Evolutionary conservation across 805 yeast species (phyloP), one percentile per base, ranked within the genome.

Genomic region (Sugiyamaella mastotermitis): DNA sequence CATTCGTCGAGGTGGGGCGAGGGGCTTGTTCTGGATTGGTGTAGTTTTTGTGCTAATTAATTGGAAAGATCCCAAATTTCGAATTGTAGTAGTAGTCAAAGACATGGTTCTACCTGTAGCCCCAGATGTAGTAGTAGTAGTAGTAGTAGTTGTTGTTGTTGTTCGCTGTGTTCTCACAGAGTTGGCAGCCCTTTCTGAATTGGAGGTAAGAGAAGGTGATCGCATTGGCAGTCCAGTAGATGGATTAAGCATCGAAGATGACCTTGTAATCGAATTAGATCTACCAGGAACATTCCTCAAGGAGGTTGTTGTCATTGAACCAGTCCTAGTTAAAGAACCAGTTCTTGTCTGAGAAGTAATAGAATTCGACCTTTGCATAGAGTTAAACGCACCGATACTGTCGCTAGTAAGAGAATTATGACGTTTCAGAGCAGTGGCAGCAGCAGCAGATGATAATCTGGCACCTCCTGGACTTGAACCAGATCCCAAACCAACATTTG

Each of bases 41-140:
- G 42, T 47, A 17, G 56, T 52, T 39, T 55, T 53, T 10, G 59
- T 56, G 33, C 52, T 51, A 18, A 55, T 51, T 21, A 61, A 43
- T 45, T 60, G 59, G 42, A 60, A 61, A 11, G 62, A 51, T 34
- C 65, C 65, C 46, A 58, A 40, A 23, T 53, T 58, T 24, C 60
- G 55, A 24, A 60, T 50, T 1, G 65, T 61, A 4, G 63, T 58
- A 18, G 62, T 59, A 14, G 65, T 61, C 16, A 61, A 44, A 13
- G 62, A 57, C 52, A 57, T 46, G 5, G 65, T 56, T 21, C 65
- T 50, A 31, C 60, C 65, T 13, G 55, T 47, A 39, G 51, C 49
- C 15, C 51, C 54, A 6, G 52, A 45, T 10, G 55, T 49, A 21
- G 48, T 40, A 11, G 58, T 49, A 9, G 54, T 46, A 17, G 57